Base-by-base conservation (phyloP, 805 yeast genomes). In the Starmerella davenportii region DNA sequence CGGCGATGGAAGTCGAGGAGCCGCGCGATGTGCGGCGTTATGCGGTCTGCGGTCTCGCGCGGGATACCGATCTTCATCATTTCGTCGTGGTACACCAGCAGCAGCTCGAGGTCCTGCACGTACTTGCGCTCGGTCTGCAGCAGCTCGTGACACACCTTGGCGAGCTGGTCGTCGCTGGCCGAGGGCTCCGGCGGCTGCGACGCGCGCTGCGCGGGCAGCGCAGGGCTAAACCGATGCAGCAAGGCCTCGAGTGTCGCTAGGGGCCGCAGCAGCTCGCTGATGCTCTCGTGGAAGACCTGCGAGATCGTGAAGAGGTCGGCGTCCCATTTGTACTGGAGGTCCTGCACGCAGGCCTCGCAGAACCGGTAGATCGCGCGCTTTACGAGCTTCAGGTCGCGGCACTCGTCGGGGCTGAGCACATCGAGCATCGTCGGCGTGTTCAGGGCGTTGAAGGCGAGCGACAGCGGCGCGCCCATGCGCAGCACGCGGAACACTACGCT, bases 1-100 rank as follows among this genome's bases (percentile, higher is more conserved):
- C 94, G 68, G 51, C 95, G 70, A 62, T 90, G 96, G 55, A 85
- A 84, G 58, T 90, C 96, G 35, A 90, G 70, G 21, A 87, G 73
- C 43, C 76, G 82, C 40, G 70, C 67, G 40, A 90, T 60, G 53
- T 82, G 82, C 11, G 98, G 96, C 56, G 87, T 82, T 27, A 90
- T 58, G 58, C 68, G 68, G 54, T 80, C 82, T 38, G 84, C 66
- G 43, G 76, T 81, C 49, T 85, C 95, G 21, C 76, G 71, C 2
- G 85, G 69, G 19, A 90, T 66, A 43, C 79, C 85, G 11, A 75
- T 68, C 14, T 67, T 63, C 36, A 70, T 61, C 33, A 90, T 63
- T 47, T 79, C 90, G 39, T 67, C 64, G 54, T 75, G 74, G 59
- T 81, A 90, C 30, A 60, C 58, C 30, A 68, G 65, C 50, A 90